These are phyloP conservation scores for Aegilops umbellulata DNA, from an alignment of 176 grass and related monocot genomes.

Conservation along the genomic window DNA sequence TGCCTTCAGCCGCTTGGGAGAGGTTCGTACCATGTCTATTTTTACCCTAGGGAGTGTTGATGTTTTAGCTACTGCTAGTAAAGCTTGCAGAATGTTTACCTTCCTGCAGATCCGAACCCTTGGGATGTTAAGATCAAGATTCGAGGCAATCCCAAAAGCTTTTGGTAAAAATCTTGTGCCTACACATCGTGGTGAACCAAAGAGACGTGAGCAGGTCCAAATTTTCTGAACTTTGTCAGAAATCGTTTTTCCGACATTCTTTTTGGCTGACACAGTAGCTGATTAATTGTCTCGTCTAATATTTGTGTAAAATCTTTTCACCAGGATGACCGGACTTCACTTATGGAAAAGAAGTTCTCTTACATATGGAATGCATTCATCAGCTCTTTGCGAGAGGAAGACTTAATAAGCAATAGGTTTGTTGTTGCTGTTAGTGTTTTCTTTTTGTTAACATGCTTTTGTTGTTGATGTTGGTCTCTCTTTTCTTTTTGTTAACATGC, in stretches of 20 bases:
- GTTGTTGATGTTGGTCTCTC: slow-evolving; percentile 13
- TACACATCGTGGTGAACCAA: not conserved
- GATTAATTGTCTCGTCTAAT: not conserved
- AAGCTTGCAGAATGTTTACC: slow-evolving; percentile 23
- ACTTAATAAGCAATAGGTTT: slow-evolving; percentile 81
- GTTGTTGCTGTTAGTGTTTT: slow-evolving; percentile 24
- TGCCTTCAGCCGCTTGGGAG: slow-evolving; percentile 92
- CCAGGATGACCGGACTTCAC: slow-evolving; percentile 44
- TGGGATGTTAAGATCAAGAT: slow-evolving; percentile 95
- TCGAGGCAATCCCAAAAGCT: slow-evolving; percentile 56
- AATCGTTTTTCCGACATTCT: not conserved
- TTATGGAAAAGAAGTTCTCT: slow-evolving; percentile 56
- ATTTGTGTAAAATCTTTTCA: slow-evolving; percentile 6
- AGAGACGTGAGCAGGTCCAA: slow-evolving; percentile 35
- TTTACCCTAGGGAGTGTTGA: slow-evolving; percentile 14
- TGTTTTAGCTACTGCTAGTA: slow-evolving; percentile 11
- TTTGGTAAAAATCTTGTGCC: slow-evolving; percentile 68
- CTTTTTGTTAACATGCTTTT: slow-evolving; percentile 18
- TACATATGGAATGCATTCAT: slow-evolving; percentile 90
- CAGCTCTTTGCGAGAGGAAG: slow-evolving; percentile 72
- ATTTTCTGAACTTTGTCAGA: not conserved
- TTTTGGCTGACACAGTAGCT: not conserved
- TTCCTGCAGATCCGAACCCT: slow-evolving; percentile 82
- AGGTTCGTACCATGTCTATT: slow-evolving; percentile 50
- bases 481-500: not conserved